Conservation (phyloP, 345 rosid genomes). For the Tarenaya hassleriana region DNA sequence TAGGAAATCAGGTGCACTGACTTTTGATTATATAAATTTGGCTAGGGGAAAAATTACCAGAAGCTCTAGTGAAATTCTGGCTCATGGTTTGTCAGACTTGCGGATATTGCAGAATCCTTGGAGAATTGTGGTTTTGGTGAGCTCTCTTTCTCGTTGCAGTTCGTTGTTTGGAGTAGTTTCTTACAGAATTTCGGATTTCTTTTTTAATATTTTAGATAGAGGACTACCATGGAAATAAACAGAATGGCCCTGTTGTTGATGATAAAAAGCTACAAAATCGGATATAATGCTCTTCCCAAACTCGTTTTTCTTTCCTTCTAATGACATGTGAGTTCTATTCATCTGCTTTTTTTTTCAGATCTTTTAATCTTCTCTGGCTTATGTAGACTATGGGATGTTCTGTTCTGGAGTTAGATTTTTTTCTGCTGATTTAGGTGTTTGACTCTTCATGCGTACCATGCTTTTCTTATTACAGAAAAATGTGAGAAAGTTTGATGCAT, state of each 20-base stretch:
- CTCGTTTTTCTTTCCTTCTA: background rate
- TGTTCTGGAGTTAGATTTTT: background rate
- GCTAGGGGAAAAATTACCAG: constrained; percentile 43
- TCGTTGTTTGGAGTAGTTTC: constrained; percentile 11
- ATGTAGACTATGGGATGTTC: too few species aligned
- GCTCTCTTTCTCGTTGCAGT: constrained; percentile 21
- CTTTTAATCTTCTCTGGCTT: background rate
- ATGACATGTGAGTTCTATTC: constrained; percentile 2
- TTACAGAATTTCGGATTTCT: constrained; percentile 8
- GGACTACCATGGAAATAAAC: background rate
- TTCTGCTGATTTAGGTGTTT: constrained; percentile 4
- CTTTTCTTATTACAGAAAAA: constrained; percentile 2
- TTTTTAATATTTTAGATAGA: constrained; percentile 11
- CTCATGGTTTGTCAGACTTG: constrained; percentile 47
- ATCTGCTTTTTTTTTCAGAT: background rate
- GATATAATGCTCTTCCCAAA: background rate
- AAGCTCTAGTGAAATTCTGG: constrained; percentile 41
- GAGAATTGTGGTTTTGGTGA: constrained; percentile 72
- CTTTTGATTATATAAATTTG: constrained; percentile 27
- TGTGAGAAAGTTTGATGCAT: constrained; percentile 5
- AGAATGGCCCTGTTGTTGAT: background rate
- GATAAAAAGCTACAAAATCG: constrained; percentile 1
- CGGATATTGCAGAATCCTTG: constrained; percentile 56
- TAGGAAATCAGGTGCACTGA: constrained; percentile 25
- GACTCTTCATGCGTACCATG: constrained; percentile 12